phyloP scores from a whole-genome alignment of 306 rosid species.

The Glycine soja region DNA sequence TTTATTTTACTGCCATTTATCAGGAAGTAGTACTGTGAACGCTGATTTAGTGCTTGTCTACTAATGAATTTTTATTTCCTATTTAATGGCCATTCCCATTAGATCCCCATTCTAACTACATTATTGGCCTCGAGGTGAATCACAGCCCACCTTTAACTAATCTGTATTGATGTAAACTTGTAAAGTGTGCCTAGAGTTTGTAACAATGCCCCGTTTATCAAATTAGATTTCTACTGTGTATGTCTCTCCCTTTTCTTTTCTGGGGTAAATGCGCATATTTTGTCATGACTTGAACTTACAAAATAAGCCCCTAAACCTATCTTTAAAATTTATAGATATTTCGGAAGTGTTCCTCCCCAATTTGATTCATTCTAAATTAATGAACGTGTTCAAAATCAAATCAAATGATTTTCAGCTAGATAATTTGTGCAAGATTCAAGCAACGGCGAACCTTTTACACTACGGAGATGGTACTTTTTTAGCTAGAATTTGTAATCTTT shows the following conservation, averaged over 20 bases:
- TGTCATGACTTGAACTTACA: neutral
- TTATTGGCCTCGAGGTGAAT: slow-evolving; percentile 26
- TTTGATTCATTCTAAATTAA: too few species aligned
- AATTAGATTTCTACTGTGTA: slow-evolving; percentile 30
- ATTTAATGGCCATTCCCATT: slow-evolving; percentile 11
- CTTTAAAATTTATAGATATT: neutral
- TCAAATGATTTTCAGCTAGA: too few species aligned
- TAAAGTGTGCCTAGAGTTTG: slow-evolving; percentile 35
- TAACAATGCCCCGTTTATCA: slow-evolving; percentile 14
- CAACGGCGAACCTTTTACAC: too few species aligned
- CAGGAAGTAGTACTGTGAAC: slow-evolving; percentile 18
- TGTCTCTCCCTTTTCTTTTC: neutral
- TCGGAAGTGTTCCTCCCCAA: too few species aligned
- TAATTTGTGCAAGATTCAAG: too few species aligned
- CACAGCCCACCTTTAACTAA: slow-evolving; percentile 24
- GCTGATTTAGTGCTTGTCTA: slow-evolving; percentile 17
- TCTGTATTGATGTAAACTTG: slow-evolving; percentile 25
- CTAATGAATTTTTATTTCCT: slow-evolving; percentile 17
- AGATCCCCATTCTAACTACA: slow-evolving; percentile 34
- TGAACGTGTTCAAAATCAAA: too few species aligned
- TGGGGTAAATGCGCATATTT: neutral
- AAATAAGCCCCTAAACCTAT: neutral
- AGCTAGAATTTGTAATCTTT: too few species aligned
- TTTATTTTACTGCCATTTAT: slow-evolving; percentile 33
- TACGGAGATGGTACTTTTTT: too few species aligned